These are phyloP conservation scores for Candida fluviatilis DNA, from an alignment of 805 yeast species.

Conservation along the genomic window DNA sequence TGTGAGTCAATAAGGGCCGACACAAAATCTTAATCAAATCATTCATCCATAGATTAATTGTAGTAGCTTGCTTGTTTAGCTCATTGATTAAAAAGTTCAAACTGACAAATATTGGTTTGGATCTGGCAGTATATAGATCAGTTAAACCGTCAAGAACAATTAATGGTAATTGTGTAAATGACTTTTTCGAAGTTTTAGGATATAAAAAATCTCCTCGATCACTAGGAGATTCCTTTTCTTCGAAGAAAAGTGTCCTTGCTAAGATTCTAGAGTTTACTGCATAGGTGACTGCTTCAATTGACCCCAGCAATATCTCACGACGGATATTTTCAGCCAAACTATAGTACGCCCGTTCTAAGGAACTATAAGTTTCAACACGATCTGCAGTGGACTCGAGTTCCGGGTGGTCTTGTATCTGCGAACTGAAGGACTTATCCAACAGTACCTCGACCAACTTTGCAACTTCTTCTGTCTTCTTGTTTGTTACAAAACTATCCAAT, in stretches of 20 bases:
- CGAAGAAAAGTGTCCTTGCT: slow-evolving; percentile 14
- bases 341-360: slow-evolving; percentile 27
- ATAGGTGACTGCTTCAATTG: slow-evolving; percentile 25
- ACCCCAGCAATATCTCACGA: slow-evolving; percentile 24
- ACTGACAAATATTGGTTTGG: slow-evolving; percentile 17
- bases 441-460: slow-evolving; percentile 19
- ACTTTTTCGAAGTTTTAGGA: slow-evolving; percentile 31
- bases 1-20: slow-evolving; percentile 46
- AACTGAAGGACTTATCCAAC: slow-evolving; percentile 8
- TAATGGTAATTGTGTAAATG: slow-evolving; percentile 27
- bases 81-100: slow-evolving; percentile 19
- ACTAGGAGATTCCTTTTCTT: slow-evolving; percentile 8
- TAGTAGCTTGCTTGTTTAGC: slow-evolving; percentile 48
- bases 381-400: background rate
- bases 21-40: slow-evolving; percentile 40
- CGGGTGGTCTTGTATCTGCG: slow-evolving; percentile 4
- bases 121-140: slow-evolving; percentile 16
- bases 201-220: slow-evolving; percentile 29
- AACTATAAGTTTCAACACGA: slow-evolving; percentile 12
- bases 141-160: slow-evolving; percentile 15
- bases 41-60: slow-evolving; percentile 50
- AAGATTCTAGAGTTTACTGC: slow-evolving; percentile 21
- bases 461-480: slow-evolving; percentile 13
- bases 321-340: slow-evolving; percentile 33
- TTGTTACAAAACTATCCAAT: slow-evolving; percentile 5